These are phyloP conservation scores for Ilex aquifolium DNA, from an alignment of 257 asterid genomes.

Conservation along the genomic window DNA sequence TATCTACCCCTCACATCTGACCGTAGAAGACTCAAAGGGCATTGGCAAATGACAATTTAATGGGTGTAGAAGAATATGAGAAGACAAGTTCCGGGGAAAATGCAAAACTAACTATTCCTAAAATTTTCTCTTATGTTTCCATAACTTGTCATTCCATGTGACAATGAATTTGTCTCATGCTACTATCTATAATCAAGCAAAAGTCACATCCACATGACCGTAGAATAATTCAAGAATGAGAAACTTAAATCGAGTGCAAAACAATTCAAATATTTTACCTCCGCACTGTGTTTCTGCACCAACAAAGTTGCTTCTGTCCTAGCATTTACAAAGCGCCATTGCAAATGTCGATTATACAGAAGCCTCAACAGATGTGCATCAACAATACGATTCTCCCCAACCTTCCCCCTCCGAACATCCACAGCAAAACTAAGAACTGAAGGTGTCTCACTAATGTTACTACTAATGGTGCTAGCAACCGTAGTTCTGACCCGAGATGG, in stretches of 20 bases:
- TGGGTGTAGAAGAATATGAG: no score
- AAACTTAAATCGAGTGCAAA: background rate
- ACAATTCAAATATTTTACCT: conserved; percentile 42
- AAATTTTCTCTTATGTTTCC: background rate
- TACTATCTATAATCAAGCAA: no score
- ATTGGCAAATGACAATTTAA: no score
- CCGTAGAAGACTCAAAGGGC: no score
- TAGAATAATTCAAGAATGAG: background rate
- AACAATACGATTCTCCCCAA: conserved; percentile 71
- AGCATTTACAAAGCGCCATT: conserved; percentile 90
- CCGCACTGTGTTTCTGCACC: conserved; percentile 69
- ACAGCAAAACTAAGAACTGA: conserved; percentile 94
- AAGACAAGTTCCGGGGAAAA: no score
- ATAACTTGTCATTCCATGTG: background rate
- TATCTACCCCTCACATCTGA: no score
- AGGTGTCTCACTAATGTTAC: conserved; percentile 65
- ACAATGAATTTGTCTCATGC: background rate
- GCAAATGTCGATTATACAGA: conserved; percentile 82
- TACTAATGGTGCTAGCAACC: conserved; percentile 61
- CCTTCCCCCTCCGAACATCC: conserved; percentile 89
- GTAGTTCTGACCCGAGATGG: conserved; percentile 77
- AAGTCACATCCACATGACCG: background rate
- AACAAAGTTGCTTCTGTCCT: conserved; percentile 60
- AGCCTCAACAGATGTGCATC: conserved; percentile 88
- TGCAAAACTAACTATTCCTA: no score